Base-by-base conservation (phyloP, 192 early-diverging fungal species). In the Umbelopsis sp. region DNA sequence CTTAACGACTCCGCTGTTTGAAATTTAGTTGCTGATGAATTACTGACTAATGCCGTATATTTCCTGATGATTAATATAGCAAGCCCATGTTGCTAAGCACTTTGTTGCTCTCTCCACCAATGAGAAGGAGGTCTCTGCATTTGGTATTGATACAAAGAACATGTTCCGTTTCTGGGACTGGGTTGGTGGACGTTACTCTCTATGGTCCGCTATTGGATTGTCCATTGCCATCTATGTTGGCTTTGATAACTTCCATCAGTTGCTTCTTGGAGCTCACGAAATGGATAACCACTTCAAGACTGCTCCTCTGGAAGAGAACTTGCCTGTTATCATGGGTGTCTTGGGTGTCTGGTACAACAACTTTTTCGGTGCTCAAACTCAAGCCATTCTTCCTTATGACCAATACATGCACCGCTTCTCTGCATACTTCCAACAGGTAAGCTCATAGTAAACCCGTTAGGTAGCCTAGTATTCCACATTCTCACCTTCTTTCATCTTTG, bases 141-240 rank as follows among this genome's bases (percentile, higher is more conserved):
- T 99, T 78, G 97, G 97, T 65, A 99, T 99, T 72, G 89, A 90
- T 80, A 78, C 89, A n/a, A 84, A 89, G 73, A 99, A 99, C 88
- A 99, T 99, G 97, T 99, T 99, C 89, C 91, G 95, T 82, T 98
- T 98, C 87, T 97, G 96, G 96, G 96, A 98, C 83, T 98, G 96
- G 96, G 93, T 98, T 65, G 97, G 97, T 77, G 97, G 97, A 44
- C 92, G 97, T 68, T 99, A 99, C 86, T 97, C 96, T 43, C 91
- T 98, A 36, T 99, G 97, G 97, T 99, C 97, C 29, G 97, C 97
- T 50, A 98, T 99, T 70, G 97, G 97, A 51, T 89, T 99, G 68
- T 97, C 96, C 9, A 98, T 99, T 75, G 91, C 91, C 70, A 93
- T 98, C 71, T 96, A 93, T 81, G 85, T 99, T 74, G 96, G 97